Base-by-base conservation (phyloP, 305 asterid genomes). In the Fraxinus baroniana region DNA sequence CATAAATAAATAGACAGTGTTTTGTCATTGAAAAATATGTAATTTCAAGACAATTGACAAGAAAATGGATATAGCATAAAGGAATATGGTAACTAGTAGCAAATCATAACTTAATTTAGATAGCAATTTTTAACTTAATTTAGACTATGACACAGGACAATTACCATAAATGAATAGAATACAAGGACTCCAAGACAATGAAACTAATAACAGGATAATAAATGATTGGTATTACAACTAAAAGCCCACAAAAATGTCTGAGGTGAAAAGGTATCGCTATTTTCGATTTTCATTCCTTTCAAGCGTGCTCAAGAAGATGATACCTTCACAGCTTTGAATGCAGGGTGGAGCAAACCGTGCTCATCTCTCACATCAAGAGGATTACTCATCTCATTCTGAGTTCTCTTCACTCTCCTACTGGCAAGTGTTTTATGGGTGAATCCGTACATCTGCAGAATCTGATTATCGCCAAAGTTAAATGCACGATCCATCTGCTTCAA, bases 391-490 rank as follows among this genome's bases (percentile, higher is more conserved):
- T 76, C 70, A 18, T 76, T 76, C 10, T 41, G 39, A 24, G 44
- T 46, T 28, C 70, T 46, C 18, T 9, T 15, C 79, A 76, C 79
- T 26, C 37, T 46, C 70, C 28, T 46, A 28, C 79, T 76, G 4
- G 64, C 17, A 76, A 76, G 79, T 52, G 79, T 76, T 30, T 44
- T 76, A 76, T 76, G 79, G 6, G 55, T 37, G 37, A 74, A 74
- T 18, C 78, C 78, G 17, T 74, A 74, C 57, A 74, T 35, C 55
- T 18, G 52, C 60, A 74, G 78, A 7, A 74, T 36, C 32, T 74
- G 78, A 74, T 74, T 74, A 22, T 74, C 78, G n/a, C 68, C 79
- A 44, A 76, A 76, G 37, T 76, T 76, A 17, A 76, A 76, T 26
- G 79, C 79, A 0, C 79, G 28, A 3, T 76, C 79, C 79, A 76